Evolutionary conservation across 495 filamentous ascomycete genomes (phyloP), one percentile per base, ranked within the genome.

Genomic region (Penicillium waksmanii): DNA sequence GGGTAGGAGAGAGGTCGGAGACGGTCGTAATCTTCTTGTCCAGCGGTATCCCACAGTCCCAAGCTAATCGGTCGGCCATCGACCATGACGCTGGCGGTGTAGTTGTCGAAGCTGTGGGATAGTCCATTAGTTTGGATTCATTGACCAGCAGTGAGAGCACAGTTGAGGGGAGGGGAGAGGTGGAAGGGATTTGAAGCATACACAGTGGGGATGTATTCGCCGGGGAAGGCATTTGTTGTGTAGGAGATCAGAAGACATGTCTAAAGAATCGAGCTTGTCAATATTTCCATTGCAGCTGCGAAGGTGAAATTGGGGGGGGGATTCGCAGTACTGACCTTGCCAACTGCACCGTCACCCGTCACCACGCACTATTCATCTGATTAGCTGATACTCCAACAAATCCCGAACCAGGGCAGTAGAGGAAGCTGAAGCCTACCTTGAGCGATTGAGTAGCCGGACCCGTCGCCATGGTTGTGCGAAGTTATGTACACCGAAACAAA

Each of bases 201-300:
- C 94, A 98, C 96, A 59, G 95, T 98, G 65, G 95, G 95, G 71
- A 98, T 97, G 72, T 98, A 98, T 81, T 98, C 95, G 64, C 95
- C 95, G 15, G 95, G 95, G 75, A 98, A 98, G 42, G 95, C 95
- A 82, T 98, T 98, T 51, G 95, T 98, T 40, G 95, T 98, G 75
- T 98, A 98, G 18, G 95, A 98, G 71, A 98, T 98, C 64, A 98
- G 88, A 56, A 98, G 89, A 81, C 95, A 98, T 82, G 95, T 98
- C 96, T 98, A 67, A 25, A 57, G 40, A 38, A 54, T 36, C 61
- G 54, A 69, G 15, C 40, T 34, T 3, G 58, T 61, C 58, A 61
- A 33, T 55, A 17, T 51, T 55, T 51, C 13, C 43, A 51, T 51
- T 38, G 50, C 23, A 38, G 31, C 12, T 36, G 18, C 8, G 33